Base-by-base conservation (phyloP, 140 eudicot genomes). In the Flaveria floridana region DNA sequence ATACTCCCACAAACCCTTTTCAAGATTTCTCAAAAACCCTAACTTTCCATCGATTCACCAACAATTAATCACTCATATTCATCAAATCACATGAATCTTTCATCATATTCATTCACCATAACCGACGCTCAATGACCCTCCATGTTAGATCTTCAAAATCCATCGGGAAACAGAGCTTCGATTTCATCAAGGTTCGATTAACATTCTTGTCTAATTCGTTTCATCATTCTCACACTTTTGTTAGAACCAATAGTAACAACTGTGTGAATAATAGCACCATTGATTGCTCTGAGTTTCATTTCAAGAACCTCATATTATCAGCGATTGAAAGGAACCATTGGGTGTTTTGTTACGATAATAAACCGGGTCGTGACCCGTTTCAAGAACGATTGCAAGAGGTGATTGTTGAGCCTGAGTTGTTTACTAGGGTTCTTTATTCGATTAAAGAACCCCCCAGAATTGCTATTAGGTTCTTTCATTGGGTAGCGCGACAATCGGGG, bases 401-500 rank as follows among this genome's bases (percentile, higher is more conserved):
- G 70, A 51, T 89, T 42, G 20, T 52, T 42, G 86, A 89, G 20
- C 78, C 91, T 56, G 84, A 83, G 51, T 78, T 87, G 75, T 76
- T 89, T 8, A 20, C 84, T 42, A 80, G 79, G 76, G 89, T 85
- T 58, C 84, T 89, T 47, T 51, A 70, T 72, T 81, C 87, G 14
- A 74, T 89, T 30, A 76, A 52, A 16, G 66, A 70, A 21, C 77
- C 79, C 10, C 94, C 96, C 6, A 61, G 76, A 37, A 46, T 80
- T 34, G 96, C 88, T 20, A 34, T 89, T 42, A 57, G 83, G 68
- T 78, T 89, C 37, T 89, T 84, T 67, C 71, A 84, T 59, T 89
- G 93, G 96, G 87, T 82, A 1, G 85, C 66, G 61, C 76, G 55
- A 21, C 90, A 87, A 63, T 73, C 81, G 1, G 89, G 85, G 50